These are phyloP conservation scores for Saccharomyces cerevisiae DNA, from an alignment of 805 yeast species.

Conservation along the genomic window DNA sequence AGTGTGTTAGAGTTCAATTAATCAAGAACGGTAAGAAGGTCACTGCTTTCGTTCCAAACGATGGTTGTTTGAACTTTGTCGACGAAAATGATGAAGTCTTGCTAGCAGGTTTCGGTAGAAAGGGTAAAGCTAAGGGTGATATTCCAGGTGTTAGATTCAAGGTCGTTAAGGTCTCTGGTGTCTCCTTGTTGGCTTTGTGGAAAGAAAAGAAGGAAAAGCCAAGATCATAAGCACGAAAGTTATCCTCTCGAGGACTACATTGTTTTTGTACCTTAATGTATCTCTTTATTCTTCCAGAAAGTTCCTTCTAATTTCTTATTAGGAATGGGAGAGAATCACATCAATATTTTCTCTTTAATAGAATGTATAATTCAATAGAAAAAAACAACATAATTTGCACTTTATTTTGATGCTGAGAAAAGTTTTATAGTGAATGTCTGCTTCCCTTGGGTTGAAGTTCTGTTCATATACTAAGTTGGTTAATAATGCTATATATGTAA, in stretches of 20 bases:
- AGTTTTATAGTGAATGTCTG: too few relatives aligned
- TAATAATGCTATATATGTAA: neutral
- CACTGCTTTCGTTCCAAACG: constrained; percentile 99
- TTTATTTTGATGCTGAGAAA: neutral
- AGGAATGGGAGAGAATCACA: constrained; percentile 4
- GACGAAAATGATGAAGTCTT: constrained; percentile 99
- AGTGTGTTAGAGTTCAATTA: constrained; percentile 99
- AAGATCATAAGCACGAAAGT: constrained; percentile 64
- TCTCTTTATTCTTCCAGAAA: neutral
- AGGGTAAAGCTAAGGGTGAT: constrained; percentile 99
- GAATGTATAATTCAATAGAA: constrained; percentile 1
- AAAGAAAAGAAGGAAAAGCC: constrained; percentile 99
- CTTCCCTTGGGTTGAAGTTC: neutral
- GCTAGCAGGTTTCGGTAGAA: constrained; percentile 99
- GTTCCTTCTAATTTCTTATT: constrained; percentile 2
- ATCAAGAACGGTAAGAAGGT: constrained; percentile 99
- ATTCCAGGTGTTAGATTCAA: constrained; percentile 99
- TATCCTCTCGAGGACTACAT: neutral
- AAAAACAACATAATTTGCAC: neutral
- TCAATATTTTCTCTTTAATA: constrained; percentile 3
- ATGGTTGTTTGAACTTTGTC: constrained; percentile 99
- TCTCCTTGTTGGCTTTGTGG: constrained; percentile 98
- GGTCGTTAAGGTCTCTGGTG: constrained; percentile 99
- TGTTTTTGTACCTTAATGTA: constrained; percentile 9
- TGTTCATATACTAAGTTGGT: neutral